These are phyloP conservation scores for Camellia sinensis DNA, from an alignment of 148 eudicot genomes.

Conservation along the genomic window DNA sequence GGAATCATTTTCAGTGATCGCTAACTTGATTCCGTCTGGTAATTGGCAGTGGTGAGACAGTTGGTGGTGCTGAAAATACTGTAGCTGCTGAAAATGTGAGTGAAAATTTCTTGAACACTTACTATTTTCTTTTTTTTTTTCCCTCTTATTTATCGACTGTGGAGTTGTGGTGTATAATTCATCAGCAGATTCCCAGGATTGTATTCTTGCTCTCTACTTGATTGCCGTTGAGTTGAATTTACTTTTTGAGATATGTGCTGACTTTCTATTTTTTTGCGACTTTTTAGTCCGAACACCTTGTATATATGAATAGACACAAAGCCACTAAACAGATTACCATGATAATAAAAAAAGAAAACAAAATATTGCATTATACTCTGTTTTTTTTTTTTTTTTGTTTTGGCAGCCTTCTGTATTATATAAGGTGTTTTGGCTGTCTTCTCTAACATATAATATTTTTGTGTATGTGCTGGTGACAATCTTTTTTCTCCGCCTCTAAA, in stretches of 20 bases:
- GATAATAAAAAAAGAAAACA: not conserved
- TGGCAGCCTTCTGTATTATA: not conserved
- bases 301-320: not conserved
- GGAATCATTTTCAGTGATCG: not conserved
- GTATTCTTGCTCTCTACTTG: not conserved
- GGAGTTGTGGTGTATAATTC: not conserved
- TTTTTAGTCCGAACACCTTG: not conserved
- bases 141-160: not conserved
- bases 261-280: not conserved
- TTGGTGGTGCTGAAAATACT: constrained; percentile 31
- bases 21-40: constrained; percentile 22
- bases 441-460: not conserved
- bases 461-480: not conserved
- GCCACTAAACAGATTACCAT: not conserved
- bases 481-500: not conserved
- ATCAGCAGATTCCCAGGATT: not conserved
- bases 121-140: not conserved
- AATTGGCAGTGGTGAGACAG: constrained; percentile 43
- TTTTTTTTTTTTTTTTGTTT: not conserved
- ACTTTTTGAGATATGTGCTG: not conserved
- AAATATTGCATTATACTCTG: not conserved
- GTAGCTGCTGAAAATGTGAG: constrained; percentile 50
- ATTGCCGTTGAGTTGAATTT: not conserved
- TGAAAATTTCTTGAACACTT: constrained; percentile 19
- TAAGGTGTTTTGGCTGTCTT: not conserved